phyloP scores from a whole-genome alignment of 1,139 yeast species.

The Candida freyschussii region DNA sequence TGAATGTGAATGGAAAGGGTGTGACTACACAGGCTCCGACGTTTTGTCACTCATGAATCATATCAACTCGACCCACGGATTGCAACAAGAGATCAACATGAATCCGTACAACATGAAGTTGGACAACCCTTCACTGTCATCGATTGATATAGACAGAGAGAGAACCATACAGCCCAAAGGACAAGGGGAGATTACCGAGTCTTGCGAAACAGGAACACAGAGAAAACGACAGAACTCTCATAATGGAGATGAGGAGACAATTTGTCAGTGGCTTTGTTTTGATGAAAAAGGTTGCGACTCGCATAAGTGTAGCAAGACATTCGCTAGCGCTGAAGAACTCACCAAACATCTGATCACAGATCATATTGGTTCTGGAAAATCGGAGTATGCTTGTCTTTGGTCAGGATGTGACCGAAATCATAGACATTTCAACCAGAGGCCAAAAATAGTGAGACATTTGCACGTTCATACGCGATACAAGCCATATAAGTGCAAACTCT shows the following conservation, averaged over 20 bases:
- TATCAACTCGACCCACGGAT: constrained; percentile 45
- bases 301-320: constrained; percentile 42
- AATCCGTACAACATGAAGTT: constrained; percentile 9
- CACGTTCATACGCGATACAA: constrained; percentile 83
- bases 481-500: constrained; percentile 65
- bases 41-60: constrained; percentile 54
- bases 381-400: constrained; percentile 74
- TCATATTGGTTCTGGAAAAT: constrained; percentile 74
- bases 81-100: background rate
- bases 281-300: constrained; percentile 1
- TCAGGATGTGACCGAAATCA: constrained; percentile 62
- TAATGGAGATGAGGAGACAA: constrained; percentile 14
- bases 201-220: background rate
- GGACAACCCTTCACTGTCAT: too few species aligned
- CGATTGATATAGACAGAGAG: too few species aligned
- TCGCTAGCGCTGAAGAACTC: constrained; percentile 51
- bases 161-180: too few species aligned
- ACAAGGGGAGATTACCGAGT: constrained; percentile 1
- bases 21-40: constrained; percentile 52
- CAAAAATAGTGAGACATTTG: constrained; percentile 78
- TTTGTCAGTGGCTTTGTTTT: constrained; percentile 18
- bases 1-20: constrained; percentile 72
- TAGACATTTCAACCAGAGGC: constrained; percentile 71
- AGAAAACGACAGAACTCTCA: too few species aligned
- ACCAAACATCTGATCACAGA: constrained; percentile 62